Evolutionary conservation across 345 rosid genomes (phyloP), one percentile per base, ranked within the genome.

Genomic region (Eucalyptus grandis): DNA sequence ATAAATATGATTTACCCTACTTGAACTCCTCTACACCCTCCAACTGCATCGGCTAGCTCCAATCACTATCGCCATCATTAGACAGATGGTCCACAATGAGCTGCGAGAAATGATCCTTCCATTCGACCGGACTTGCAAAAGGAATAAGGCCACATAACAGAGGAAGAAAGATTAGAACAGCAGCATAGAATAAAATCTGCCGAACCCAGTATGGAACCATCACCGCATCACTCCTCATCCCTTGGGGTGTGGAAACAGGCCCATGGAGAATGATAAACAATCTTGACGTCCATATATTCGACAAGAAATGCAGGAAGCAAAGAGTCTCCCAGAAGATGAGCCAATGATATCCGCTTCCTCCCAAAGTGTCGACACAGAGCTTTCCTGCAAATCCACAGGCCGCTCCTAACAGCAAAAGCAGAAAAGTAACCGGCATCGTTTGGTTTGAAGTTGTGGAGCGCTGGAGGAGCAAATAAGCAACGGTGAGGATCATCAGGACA

Each of bases 311-410:
- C 88, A 96, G 86, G 26, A 92, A 14, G 94, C 99, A 97, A 16
- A 95, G 91, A 89, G 89, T 85, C 88, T 96, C 98, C 99, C 99
- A 98, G 69, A 93, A 91, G 5, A 94, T 26, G 19, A 97, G 93
- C 99, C 99, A 98, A 47, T 86, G 91, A 14, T 90, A 88, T 72
- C 99, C 99, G 4, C 92, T 90, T 49, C 99, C 99, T 24, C 99
- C 99, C 46, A 98, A 62, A 3, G 98, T 95, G 92, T 97, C 99
- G 4, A 97, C 95, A 49, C 99, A 96, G 27, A 96, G 77, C 92
- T 96, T 98, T 60, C 98, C 99, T 2, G 96, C 93, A 56, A 93
- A 90, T 88, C 99, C 99, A 87, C 99, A 96, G 24, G 65, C 89
- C 49, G 87, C 87, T 88, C 98, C 99, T 31, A 97, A 91, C 87